Evolutionary conservation across 1,284 basidiomycete genomes (phyloP).

Genomic region (Coniferiporia sulphurascens): DNA sequence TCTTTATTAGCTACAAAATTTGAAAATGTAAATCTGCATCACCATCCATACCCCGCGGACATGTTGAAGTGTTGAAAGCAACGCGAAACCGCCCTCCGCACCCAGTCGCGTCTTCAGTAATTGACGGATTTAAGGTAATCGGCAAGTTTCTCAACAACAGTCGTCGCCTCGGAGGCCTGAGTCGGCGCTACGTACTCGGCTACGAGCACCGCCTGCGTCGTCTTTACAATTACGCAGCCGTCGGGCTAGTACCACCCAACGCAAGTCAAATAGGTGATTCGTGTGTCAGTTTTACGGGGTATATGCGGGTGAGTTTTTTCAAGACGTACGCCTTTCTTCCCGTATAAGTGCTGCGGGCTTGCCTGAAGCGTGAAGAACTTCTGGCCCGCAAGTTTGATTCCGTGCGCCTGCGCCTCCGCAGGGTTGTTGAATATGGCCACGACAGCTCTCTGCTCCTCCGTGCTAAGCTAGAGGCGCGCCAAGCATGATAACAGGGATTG

Average conservation of each 20-base stretch:
- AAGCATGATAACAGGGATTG: not conserved
- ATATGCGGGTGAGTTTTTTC: slow-evolving; percentile 8
- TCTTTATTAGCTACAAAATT: not conserved
- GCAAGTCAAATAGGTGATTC: slow-evolving; percentile 1
- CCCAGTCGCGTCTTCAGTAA: slow-evolving; percentile 39
- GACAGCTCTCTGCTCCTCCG: slow-evolving; percentile 73
- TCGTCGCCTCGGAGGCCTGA: slow-evolving; percentile 70
- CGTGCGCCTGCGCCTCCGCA: slow-evolving; percentile 45
- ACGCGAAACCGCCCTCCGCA: not conserved
- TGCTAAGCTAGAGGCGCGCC: slow-evolving; percentile 51
- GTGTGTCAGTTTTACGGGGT: slow-evolving; percentile 1
- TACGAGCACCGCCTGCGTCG: slow-evolving; percentile 84
- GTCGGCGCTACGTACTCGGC: slow-evolving; percentile 70
- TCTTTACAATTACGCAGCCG: slow-evolving; percentile 83
- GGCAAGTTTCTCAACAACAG: slow-evolving; percentile 70
- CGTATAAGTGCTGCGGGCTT: slow-evolving; percentile 62
- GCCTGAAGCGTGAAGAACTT: slow-evolving; percentile 81
- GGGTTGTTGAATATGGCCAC: slow-evolving; percentile 50
- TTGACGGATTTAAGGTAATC: slow-evolving; percentile 72
- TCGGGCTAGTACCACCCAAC: slow-evolving; percentile 49
- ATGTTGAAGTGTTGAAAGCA: not conserved
- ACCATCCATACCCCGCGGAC: not conserved
- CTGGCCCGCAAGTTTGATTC: slow-evolving; percentile 65
- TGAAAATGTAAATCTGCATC: not conserved
- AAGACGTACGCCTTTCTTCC: slow-evolving; percentile 73